Percentiles rank a stretch among this genome's conserved stretches.
These are phyloP conservation scores for Aspergillus sp. DNA, from an alignment of 2,329 filamentous ascomycete genomes.

Conservation along the genomic window DNA sequence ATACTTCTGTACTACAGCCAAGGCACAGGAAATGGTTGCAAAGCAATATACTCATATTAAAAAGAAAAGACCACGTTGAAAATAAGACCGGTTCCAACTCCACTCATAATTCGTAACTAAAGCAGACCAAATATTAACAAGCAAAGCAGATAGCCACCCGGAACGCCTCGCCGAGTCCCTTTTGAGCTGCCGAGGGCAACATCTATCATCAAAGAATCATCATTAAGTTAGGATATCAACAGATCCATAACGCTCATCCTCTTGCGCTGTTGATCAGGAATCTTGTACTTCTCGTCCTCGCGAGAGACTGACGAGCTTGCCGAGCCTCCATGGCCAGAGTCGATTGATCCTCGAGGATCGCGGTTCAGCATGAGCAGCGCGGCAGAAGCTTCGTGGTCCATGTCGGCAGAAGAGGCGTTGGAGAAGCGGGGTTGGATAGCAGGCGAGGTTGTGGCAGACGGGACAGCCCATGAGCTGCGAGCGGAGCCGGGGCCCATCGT, in stretches of 20 bases:
- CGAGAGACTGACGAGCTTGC: conserved; percentile 5
- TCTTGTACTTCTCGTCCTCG: conserved; percentile 5
- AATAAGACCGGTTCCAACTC: neutral
- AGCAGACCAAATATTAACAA: neutral
- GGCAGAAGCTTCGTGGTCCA: conserved; percentile 80
- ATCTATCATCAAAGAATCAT: neutral
- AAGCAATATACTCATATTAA: neutral
- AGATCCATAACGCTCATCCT: conserved; percentile 59
- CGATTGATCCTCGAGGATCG: conserved; percentile 61
- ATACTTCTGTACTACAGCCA: neutral
- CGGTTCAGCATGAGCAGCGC: conserved; percentile 85
- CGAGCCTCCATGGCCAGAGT: conserved; percentile 30
- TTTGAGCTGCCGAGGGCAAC: conserved; percentile 4
- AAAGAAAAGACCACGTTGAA: neutral
- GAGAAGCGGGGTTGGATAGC: conserved; percentile 27
- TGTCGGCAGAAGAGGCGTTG: conserved; percentile 50
- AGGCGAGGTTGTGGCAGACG: conserved; percentile 24
- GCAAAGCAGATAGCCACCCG: neutral
- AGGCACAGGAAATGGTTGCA: neutral
- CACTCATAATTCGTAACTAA: neutral
- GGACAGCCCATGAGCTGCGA: conserved; percentile 23
- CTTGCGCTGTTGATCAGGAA: conserved; percentile 30
- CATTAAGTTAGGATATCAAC: conserved; percentile 46
- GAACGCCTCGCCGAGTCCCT: neutral
- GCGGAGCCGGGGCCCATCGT: conserved; percentile 22